Conservation (phyloP, 768 basidiomycete genomes). For the Trametes maxima region DNA sequence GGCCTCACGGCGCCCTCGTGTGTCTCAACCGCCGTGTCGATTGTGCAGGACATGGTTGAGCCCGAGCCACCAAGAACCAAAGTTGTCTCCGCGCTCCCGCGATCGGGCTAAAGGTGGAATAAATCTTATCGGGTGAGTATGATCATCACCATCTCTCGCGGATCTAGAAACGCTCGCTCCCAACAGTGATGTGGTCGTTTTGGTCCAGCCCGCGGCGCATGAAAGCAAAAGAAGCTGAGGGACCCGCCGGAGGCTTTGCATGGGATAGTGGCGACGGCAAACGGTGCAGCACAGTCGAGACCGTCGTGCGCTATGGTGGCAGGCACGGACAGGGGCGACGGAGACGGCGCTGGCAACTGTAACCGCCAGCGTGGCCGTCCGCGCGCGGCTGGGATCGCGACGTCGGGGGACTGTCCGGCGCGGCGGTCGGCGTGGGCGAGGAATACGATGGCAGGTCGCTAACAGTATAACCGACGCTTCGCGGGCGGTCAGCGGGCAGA, state of each 20-base stretch:
- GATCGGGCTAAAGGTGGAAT: neutral
- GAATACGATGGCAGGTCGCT: conserved; percentile 4
- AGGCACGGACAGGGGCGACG: too few relatives aligned
- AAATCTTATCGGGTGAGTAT: conserved; percentile 2
- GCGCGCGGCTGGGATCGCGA: too few relatives aligned
- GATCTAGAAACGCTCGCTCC: neutral
- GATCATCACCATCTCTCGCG: conserved; percentile 13
- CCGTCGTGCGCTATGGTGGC: too few relatives aligned
- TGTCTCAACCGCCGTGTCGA: neutral
- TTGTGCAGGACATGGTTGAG: neutral
- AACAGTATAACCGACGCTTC: conserved; percentile 20
- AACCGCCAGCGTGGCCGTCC: too few relatives aligned
- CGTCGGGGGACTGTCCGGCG: too few relatives aligned
- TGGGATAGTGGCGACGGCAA: too few relatives aligned
- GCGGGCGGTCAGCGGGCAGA: conserved; percentile 15
- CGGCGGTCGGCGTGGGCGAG: neutral
- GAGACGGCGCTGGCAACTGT: too few relatives aligned
- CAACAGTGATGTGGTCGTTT: neutral
- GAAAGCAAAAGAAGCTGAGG: too few relatives aligned
- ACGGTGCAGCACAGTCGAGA: too few relatives aligned
- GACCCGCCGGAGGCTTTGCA: too few relatives aligned
- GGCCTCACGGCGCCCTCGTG: neutral
- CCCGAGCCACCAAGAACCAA: neutral
- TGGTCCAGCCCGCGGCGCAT: neutral
- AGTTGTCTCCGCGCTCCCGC: conserved; percentile 1